Conservation (phyloP, 306 rosid genomes). For the Quercus robur region DNA sequence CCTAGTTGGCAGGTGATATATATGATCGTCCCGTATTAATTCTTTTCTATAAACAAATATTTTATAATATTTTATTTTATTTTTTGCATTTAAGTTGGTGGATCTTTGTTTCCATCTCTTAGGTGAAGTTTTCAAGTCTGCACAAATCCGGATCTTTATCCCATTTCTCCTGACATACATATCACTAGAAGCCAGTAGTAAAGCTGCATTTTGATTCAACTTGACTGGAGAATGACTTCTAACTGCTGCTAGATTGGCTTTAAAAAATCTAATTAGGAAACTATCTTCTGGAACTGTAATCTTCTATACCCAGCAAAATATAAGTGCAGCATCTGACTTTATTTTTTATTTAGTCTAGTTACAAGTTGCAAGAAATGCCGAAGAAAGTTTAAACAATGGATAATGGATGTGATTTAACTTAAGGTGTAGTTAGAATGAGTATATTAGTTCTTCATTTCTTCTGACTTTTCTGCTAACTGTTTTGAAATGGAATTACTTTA, state of each 20-base stretch:
- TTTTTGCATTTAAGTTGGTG: not conserved
- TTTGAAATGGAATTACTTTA: not conserved
- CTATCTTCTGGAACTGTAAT: not conserved
- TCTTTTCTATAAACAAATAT: slow-evolving; percentile 1
- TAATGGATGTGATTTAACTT: not conserved
- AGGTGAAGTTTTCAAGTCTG: not conserved
- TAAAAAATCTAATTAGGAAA: not conserved
- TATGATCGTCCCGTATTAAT: slow-evolving; percentile 11
- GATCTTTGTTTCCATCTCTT: not conserved
- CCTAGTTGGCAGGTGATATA: slow-evolving; percentile 97
- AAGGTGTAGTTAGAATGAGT: not conserved
- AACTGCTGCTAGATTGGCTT: not conserved
- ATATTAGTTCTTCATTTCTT: not conserved
- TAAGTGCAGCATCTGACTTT: not conserved
- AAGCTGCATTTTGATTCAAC: not conserved
- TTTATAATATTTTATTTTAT: not conserved
- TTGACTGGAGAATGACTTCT: not conserved
- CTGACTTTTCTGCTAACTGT: not conserved
- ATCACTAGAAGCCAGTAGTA: not conserved
- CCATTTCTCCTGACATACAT: not conserved
- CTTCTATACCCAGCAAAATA: not conserved
- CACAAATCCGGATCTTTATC: not conserved
- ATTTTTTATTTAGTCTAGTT: not conserved
- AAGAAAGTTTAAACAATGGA: not conserved
- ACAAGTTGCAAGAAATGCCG: not conserved